Percentiles rank a stretch among this genome's conserved stretches.
Evolutionary conservation across 2,329 filamentous ascomycete species (phyloP).

Genomic region (Microthyrium microscopicum): DNA sequence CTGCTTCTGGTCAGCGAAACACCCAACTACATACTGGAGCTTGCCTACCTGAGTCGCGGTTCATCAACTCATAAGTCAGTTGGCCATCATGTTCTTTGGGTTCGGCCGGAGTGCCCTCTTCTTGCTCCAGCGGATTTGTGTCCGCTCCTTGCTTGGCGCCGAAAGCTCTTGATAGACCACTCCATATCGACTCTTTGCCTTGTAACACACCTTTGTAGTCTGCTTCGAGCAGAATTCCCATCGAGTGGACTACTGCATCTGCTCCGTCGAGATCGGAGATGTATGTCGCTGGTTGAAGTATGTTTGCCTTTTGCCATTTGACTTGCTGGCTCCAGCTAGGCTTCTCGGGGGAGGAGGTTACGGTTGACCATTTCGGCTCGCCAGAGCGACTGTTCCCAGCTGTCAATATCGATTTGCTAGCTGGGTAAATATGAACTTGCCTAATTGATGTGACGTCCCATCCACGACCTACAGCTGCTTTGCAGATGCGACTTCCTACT

Average conservation of each 20-base stretch:
- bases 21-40: background rate
- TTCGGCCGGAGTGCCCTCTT: slow-evolving; percentile 37
- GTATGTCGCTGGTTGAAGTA: slow-evolving; percentile 71
- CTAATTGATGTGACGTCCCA: slow-evolving; percentile 91
- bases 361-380: slow-evolving; percentile 65
- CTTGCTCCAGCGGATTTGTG: slow-evolving; percentile 52
- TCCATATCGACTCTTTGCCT: slow-evolving; percentile 66
- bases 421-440: slow-evolving; percentile 37
- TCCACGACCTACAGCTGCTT: slow-evolving; percentile 64
- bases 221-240: slow-evolving; percentile 91
- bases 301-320: slow-evolving; percentile 74
- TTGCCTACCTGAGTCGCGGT: slow-evolving; percentile 52
- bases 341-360: slow-evolving; percentile 53
- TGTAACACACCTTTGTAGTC: slow-evolving; percentile 91
- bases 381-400: slow-evolving; percentile 59
- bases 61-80: slow-evolving; percentile 94
- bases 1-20: slow-evolving; percentile 21
- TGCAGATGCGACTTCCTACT: slow-evolving; percentile 65
- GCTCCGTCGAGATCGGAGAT: slow-evolving; percentile 57
- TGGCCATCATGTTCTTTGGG: slow-evolving; percentile 54
- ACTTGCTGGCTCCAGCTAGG: slow-evolving; percentile 73
- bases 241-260: slow-evolving; percentile 78
- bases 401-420: background rate
- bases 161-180: slow-evolving; percentile 66
- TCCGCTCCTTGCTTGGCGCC: slow-evolving; percentile 44